Percentiles rank a stretch among this genome's conserved stretches.
Evolutionary conservation across 371 early-diverging fungal species (phyloP).

Genomic region (Rhizopus delemar): DNA sequence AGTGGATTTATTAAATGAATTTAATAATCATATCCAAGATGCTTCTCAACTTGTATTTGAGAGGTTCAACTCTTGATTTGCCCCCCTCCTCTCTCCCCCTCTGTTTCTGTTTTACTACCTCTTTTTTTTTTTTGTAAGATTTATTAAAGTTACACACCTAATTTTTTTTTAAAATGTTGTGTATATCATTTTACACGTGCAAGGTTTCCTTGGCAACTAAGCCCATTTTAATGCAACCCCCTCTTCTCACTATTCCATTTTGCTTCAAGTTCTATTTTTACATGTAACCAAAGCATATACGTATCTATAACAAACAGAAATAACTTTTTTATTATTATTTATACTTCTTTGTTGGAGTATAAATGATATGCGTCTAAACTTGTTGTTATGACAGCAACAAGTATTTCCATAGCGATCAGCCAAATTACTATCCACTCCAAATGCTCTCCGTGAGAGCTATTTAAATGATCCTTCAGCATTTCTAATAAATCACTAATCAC

Average conservation of each 20-base stretch:
- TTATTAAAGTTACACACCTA: no score
- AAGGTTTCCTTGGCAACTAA: no score
- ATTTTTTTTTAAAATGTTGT: no score
- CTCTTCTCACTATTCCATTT: no score
- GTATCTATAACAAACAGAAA: no score
- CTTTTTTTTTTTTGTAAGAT: neutral
- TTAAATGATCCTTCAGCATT: conserved; percentile 80
- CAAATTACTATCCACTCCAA: conserved; percentile 81
- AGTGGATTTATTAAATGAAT: conserved; percentile 19
- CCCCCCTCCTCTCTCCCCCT: neutral
- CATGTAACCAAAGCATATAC: no score
- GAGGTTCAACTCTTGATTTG: conserved; percentile 17
- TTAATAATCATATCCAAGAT: conserved; percentile 26
- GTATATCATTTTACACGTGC: no score
- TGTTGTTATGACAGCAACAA: conserved; percentile 78
- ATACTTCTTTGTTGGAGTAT: conserved; percentile 19
- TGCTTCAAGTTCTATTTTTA: no score
- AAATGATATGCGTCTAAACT: conserved; percentile 64
- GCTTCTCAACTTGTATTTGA: conserved; percentile 20
- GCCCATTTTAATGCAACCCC: no score
- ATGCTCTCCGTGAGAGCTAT: conserved; percentile 68
- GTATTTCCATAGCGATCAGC: conserved; percentile 75
- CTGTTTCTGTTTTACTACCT: conserved; percentile 6
- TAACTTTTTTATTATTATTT: no score
- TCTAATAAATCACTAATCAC: conserved; percentile 78